Evolutionary conservation across 352 stramenopile species (phyloP).

Genomic region (Pythium phragmiticola): DNA sequence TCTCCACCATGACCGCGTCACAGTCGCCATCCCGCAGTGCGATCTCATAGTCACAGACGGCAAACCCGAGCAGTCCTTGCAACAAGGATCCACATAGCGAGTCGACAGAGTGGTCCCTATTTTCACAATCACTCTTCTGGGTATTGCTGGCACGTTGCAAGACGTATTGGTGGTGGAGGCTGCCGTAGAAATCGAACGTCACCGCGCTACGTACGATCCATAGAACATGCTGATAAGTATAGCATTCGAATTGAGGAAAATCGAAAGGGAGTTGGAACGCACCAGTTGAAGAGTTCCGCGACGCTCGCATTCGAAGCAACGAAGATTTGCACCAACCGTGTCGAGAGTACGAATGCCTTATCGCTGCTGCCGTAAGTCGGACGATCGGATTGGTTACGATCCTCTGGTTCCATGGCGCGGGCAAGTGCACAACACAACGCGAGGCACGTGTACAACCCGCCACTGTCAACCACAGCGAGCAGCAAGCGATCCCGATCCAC

Average conservation of each 20-base stretch:
- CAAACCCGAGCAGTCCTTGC: slow-evolving; percentile 12
- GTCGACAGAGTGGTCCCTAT: background rate
- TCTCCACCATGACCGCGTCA: background rate
- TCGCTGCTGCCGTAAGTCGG: slow-evolving; percentile 7
- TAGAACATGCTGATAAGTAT: background rate
- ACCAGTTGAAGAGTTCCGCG: slow-evolving; percentile 26
- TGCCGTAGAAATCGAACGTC: slow-evolving; percentile 33
- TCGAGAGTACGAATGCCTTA: slow-evolving; percentile 15
- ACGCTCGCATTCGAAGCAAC: slow-evolving; percentile 18
- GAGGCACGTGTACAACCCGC: slow-evolving; percentile 38
- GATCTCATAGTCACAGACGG: slow-evolving; percentile 17
- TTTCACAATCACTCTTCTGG: background rate
- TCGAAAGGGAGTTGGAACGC: background rate
- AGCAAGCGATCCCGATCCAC: slow-evolving; percentile 32
- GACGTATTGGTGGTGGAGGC: slow-evolving; percentile 27
- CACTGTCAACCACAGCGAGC: slow-evolving; percentile 41
- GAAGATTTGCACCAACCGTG: slow-evolving; percentile 25
- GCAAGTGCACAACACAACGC: slow-evolving; percentile 38
- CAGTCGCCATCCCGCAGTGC: background rate
- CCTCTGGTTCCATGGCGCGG: background rate
- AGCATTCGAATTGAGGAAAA: background rate
- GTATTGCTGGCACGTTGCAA: background rate
- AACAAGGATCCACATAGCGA: background rate
- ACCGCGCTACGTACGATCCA: slow-evolving; percentile 17
- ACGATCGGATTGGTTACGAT: background rate